phyloP scores from a whole-genome alignment of 108 stramenopile species.

The Pseudonitzschia multiseries region DNA sequence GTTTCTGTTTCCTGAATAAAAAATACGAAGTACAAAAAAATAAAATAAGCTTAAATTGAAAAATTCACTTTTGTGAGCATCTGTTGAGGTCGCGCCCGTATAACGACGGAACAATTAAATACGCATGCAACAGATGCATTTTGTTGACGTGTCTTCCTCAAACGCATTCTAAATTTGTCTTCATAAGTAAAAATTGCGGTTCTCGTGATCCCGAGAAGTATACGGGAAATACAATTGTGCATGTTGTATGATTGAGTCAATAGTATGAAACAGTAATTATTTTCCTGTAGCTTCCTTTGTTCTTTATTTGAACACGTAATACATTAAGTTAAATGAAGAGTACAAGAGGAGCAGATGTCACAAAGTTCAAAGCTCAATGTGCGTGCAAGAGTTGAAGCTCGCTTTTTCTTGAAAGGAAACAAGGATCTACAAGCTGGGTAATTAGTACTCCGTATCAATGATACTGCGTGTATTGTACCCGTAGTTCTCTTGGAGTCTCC shows the following conservation, averaged over 20 bases:
- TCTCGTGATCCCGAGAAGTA: not conserved
- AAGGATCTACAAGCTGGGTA: not conserved
- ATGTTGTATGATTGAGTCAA: too few species aligned
- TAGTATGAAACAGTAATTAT: not conserved
- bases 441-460: too few species aligned
- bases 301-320: constrained; percentile 7
- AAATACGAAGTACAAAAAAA: too few species aligned
- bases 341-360: not conserved
- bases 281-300: not conserved
- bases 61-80: not conserved
- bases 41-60: too few species aligned
- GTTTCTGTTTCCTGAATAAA: too few species aligned
- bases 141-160: not conserved
- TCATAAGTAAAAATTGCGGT: too few species aligned
- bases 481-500: too few species aligned
- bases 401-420: not conserved
- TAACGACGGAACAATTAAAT: not conserved
- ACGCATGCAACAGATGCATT: not conserved
- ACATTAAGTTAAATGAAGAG: not conserved
- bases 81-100: not conserved
- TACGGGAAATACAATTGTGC: not conserved
- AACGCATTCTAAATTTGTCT: too few species aligned
- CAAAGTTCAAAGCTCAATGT: not conserved
- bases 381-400: not conserved
- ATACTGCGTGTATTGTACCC: too few species aligned